Evolutionary conservation across 1,139 yeast genomes (phyloP).

Genomic region (Hemisphaericaspora xylanilytica): DNA sequence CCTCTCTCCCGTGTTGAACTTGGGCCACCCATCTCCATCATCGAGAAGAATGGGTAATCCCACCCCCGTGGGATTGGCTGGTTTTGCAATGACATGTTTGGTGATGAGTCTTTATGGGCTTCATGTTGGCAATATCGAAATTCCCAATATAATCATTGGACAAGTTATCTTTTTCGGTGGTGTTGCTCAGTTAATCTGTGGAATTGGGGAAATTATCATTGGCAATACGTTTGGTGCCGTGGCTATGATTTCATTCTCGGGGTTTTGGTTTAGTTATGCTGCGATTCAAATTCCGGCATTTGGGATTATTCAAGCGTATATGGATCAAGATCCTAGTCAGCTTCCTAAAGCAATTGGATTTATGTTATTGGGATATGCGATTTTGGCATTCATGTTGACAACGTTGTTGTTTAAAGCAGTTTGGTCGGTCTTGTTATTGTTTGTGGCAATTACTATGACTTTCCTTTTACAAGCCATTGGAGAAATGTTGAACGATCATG

Average conservation of each 20-base stretch:
- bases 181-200: slow-evolving; percentile 45
- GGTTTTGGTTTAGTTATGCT: slow-evolving; percentile 40
- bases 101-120: slow-evolving; percentile 42
- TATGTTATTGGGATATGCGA: slow-evolving; percentile 42
- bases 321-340: slow-evolving; percentile 28
- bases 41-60: slow-evolving; percentile 39
- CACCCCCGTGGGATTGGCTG: slow-evolving; percentile 58
- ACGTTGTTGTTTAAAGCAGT: slow-evolving; percentile 43
- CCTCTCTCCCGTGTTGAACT: slow-evolving; percentile 36
- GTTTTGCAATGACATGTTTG: slow-evolving; percentile 50
- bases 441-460: slow-evolving; percentile 34
- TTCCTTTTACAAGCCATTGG: slow-evolving; percentile 42
- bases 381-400: slow-evolving; percentile 40
- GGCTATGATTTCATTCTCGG: slow-evolving; percentile 42
- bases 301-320: slow-evolving; percentile 60
- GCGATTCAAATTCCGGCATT: slow-evolving; percentile 30
- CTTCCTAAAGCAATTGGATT: slow-evolving; percentile 38
- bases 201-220: slow-evolving; percentile 47
- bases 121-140: slow-evolving; percentile 36
- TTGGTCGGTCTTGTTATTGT: slow-evolving; percentile 32
- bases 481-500: slow-evolving; percentile 28
- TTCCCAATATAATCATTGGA: slow-evolving; percentile 41
- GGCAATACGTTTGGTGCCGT: slow-evolving; percentile 42
- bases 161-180: slow-evolving; percentile 47
- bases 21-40: slow-evolving; percentile 37